These are phyloP conservation scores for Hymenoscyphus scutula DNA, from an alignment of 2,329 filamentous ascomycete species.

Conservation along the genomic window DNA sequence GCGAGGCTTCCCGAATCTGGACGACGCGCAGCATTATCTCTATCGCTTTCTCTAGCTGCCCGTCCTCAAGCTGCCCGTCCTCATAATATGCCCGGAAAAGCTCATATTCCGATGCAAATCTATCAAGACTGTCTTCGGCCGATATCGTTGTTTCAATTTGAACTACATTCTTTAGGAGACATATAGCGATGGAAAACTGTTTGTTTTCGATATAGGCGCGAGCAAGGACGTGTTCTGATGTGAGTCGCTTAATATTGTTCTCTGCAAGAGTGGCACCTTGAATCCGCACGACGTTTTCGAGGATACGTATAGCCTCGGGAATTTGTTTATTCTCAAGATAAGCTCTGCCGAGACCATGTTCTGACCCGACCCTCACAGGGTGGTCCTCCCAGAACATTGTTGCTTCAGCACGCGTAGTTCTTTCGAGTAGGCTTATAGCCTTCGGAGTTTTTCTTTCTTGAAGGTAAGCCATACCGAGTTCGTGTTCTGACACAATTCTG, in stretches of 20 bases:
- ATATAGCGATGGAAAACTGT: neutral
- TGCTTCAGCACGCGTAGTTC: neutral
- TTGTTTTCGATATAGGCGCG: neutral
- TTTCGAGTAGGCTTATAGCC: neutral
- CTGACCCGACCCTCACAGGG: neutral
- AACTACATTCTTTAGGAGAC: neutral
- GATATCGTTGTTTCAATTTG: neutral
- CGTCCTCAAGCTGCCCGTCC: neutral
- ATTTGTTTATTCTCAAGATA: neutral
- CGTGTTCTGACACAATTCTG: neutral
- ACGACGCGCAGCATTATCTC: neutral
- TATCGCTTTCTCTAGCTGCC: neutral
- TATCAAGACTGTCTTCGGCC: neutral
- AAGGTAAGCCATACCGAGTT: neutral
- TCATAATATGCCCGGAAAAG: neutral
- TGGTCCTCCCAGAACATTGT: neutral
- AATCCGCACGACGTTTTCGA: neutral
- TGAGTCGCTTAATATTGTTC: neutral
- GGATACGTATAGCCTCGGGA: neutral
- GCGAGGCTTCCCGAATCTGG: neutral
- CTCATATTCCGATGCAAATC: neutral
- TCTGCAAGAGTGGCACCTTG: neutral
- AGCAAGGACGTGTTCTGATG: neutral
- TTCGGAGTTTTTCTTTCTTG: neutral
- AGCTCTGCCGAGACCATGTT: neutral